phyloP scores from a whole-genome alignment of 208 protist species.

The Leptomonas seymouri region DNA sequence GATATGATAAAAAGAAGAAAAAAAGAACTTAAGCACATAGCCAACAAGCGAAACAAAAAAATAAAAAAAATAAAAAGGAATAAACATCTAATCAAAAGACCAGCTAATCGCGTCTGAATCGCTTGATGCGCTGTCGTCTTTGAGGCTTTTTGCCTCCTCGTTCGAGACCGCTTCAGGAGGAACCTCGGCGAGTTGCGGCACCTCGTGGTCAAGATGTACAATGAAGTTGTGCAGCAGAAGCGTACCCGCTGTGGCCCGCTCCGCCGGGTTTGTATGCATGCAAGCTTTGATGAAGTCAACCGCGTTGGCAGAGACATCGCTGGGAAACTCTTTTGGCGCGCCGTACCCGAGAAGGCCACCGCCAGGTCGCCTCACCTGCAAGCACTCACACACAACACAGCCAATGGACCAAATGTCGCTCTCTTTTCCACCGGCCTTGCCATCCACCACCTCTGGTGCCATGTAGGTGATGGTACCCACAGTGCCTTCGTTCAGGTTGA shows the following conservation, averaged over 20 bases:
- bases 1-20: background rate
- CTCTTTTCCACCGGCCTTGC: slow-evolving; percentile 53
- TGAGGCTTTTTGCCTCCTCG: slow-evolving; percentile 25
- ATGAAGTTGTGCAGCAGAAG: slow-evolving; percentile 76
- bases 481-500: slow-evolving; percentile 47
- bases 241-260: slow-evolving; percentile 54
- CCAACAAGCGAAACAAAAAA: slow-evolving; percentile 13
- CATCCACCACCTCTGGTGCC: slow-evolving; percentile 58
- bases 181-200: slow-evolving; percentile 46
- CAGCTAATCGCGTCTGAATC: slow-evolving; percentile 44
- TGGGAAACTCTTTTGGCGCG: slow-evolving; percentile 47
- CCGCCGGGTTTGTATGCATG: slow-evolving; percentile 54
- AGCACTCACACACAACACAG: slow-evolving; percentile 57
- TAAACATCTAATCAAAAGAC: slow-evolving; percentile 43
- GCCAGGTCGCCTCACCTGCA: slow-evolving; percentile 45
- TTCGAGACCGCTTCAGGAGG: slow-evolving; percentile 36
- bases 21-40: background rate
- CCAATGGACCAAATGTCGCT: slow-evolving; percentile 79
- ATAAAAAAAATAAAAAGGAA: slow-evolving; percentile 14
- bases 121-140: slow-evolving; percentile 18
- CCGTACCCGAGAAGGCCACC: slow-evolving; percentile 56
- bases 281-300: slow-evolving; percentile 70
- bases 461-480: slow-evolving; percentile 73
- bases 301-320: slow-evolving; percentile 41
- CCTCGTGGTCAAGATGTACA: slow-evolving; percentile 61